Percentiles rank a stretch among this genome's conserved stretches.
phyloP scores from a whole-genome alignment of 257 asterid genomes.

The Solanum microdontum region DNA sequence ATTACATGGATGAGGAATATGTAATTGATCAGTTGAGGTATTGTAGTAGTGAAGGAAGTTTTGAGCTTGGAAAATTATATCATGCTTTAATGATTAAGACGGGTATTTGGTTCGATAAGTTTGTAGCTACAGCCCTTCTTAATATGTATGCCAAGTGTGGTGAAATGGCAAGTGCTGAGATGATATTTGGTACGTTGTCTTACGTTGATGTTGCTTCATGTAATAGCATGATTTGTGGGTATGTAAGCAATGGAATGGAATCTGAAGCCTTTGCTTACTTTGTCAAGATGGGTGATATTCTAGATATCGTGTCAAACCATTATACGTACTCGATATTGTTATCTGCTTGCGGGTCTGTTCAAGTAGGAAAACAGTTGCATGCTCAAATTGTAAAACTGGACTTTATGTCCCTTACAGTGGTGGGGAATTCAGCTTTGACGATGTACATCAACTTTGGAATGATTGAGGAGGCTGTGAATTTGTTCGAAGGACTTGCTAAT shows the following conservation, averaged over 20 bases:
- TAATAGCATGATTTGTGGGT: constrained; percentile 17
- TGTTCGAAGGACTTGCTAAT: constrained; percentile 3
- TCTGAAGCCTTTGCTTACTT: constrained; percentile 4
- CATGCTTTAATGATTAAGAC: constrained; percentile 7
- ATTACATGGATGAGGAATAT: background rate
- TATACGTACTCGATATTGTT: constrained; percentile 10
- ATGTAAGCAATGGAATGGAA: constrained; percentile 3
- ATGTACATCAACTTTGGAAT: constrained; percentile 12
- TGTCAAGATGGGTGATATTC: background rate
- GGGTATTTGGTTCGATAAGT: constrained; percentile 6
- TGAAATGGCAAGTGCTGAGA: background rate
- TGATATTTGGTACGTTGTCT: background rate
- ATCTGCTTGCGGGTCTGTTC: constrained; percentile 5
- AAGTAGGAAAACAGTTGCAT: constrained; percentile 18
- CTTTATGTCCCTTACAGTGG: background rate
- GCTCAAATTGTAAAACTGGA: constrained; percentile 5
- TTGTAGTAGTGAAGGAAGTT: constrained; percentile 2
- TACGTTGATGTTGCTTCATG: constrained; percentile 7
- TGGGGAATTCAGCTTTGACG: constrained; percentile 15
- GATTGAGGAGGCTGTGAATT: constrained; percentile 14
- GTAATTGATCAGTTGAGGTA: background rate
- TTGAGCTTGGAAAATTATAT: constrained; percentile 5
- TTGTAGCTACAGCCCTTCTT: constrained; percentile 11
- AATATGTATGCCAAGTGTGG: constrained; percentile 11
- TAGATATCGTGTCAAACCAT: constrained; percentile 8